A percentile compares a stretch with the other conserved stretches of the same genome.
Evolutionary conservation across 495 filamentous ascomycete genomes (phyloP).

Genomic region (Staphylotrichum tortipilum): DNA sequence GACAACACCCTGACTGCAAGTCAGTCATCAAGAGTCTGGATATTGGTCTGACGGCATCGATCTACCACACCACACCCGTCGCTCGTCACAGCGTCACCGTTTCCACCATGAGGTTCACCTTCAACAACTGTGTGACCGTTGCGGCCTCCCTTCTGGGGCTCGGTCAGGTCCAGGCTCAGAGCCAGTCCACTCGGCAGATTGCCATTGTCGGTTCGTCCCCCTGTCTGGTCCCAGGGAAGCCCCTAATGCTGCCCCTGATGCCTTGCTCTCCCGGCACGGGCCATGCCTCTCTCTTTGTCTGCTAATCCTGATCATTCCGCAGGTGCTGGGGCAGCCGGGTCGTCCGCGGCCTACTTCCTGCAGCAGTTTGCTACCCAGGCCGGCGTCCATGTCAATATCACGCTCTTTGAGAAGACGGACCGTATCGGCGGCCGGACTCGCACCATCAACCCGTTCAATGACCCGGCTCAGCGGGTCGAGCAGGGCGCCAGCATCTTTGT

Average conservation of each 20-base stretch:
- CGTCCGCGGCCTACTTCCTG: slow-evolving; percentile 79
- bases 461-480: slow-evolving; percentile 65
- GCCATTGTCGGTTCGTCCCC: slow-evolving; percentile 38
- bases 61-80: not conserved
- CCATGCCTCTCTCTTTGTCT: too few relatives aligned
- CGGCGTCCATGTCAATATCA: slow-evolving; percentile 58
- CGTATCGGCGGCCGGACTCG: slow-evolving; percentile 85
- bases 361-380: slow-evolving; percentile 53
- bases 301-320: slow-evolving; percentile 6
- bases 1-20: too few relatives aligned
- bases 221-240: too few relatives aligned
- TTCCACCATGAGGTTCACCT: not conserved
- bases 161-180: not conserved
- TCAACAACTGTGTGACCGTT: not conserved
- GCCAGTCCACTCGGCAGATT: slow-evolving; percentile 29
- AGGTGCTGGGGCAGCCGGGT: slow-evolving; percentile 88
- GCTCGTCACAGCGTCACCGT: not conserved
- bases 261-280: too few relatives aligned
- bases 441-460: slow-evolving; percentile 71
- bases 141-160: not conserved
- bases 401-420: slow-evolving; percentile 72
- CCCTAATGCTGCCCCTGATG: not conserved
- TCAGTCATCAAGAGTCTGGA: too few relatives aligned
- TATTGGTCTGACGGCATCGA: too few relatives aligned
- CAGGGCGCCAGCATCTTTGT: slow-evolving; percentile 93